Evolutionary conservation across 805 yeast species (phyloP).

Genomic region (Starmerella vaccinii): DNA sequence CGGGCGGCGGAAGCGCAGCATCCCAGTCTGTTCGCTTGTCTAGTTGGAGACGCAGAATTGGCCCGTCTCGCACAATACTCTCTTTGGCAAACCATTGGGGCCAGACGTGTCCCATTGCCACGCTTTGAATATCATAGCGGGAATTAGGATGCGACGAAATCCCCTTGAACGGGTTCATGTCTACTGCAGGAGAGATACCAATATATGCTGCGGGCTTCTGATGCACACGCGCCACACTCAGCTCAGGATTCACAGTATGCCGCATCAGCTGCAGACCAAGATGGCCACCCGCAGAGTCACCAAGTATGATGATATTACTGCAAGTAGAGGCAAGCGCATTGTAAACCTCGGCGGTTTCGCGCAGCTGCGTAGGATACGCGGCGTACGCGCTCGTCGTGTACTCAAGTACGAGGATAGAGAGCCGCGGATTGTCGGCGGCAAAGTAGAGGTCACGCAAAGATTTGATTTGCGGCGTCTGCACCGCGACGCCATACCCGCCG

Average conservation of each 20-base stretch:
- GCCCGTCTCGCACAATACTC: neutral
- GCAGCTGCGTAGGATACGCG: slow-evolving; percentile 26
- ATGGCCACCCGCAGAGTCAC: slow-evolving; percentile 31
- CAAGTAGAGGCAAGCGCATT: slow-evolving; percentile 17
- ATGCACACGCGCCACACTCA: neutral
- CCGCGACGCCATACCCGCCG: slow-evolving; percentile 22
- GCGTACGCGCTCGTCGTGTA: slow-evolving; percentile 25
- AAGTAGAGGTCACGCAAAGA: slow-evolving; percentile 8
- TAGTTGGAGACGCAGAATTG: neutral
- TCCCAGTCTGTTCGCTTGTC: neutral
- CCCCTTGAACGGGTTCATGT: neutral
- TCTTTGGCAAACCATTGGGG: neutral
- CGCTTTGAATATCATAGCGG: neutral
- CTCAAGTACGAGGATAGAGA: slow-evolving; percentile 26
- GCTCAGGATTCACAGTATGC: neutral
- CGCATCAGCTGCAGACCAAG: slow-evolving; percentile 16
- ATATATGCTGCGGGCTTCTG: neutral
- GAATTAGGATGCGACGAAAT: neutral
- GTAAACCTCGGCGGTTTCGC: slow-evolving; percentile 22
- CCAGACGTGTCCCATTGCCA: neutral
- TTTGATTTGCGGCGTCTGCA: slow-evolving; percentile 9
- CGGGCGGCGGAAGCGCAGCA: neutral
- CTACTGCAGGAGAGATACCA: neutral
- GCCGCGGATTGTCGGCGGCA: slow-evolving; percentile 13
- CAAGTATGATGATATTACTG: slow-evolving; percentile 24